A percentile compares a stretch with the other conserved stretches of the same genome.
Evolutionary conservation across 192 early-diverging fungal genomes (phyloP).

Genomic region (Spizellomyces sp.): DNA sequence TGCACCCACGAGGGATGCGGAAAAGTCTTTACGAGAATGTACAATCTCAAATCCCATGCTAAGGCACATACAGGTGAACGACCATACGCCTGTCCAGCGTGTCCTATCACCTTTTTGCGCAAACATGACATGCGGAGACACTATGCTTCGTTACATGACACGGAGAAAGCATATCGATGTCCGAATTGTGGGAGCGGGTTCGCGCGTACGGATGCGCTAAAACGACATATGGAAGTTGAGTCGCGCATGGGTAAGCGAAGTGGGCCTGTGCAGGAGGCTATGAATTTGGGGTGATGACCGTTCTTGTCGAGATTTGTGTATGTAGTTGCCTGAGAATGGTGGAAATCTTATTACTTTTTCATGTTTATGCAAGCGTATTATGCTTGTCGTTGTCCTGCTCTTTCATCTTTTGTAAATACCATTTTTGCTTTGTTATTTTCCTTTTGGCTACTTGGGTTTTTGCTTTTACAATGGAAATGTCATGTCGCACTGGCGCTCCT

Average conservation of each 20-base stretch:
- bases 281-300: no score
- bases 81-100: conserved; percentile 65
- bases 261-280: neutral
- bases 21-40: conserved; percentile 63
- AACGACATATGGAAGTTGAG: conserved; percentile 39
- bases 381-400: no score
- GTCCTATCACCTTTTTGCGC: conserved; percentile 69
- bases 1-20: conserved; percentile 62
- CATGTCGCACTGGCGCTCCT: no score
- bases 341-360: no score
- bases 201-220: conserved; percentile 44
- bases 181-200: conserved; percentile 32
- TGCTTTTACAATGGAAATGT: no score
- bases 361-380: no score
- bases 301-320: no score
- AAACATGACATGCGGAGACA: conserved; percentile 78
- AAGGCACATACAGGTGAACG: conserved; percentile 56
- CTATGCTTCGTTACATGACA: conserved; percentile 23
- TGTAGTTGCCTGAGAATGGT: no score
- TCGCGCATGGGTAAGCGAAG: neutral
- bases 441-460: no score
- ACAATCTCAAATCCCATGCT: conserved; percentile 71
- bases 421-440: no score
- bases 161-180: conserved; percentile 16
- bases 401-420: no score